Percentiles rank a stretch among this genome's conserved stretches.
These are phyloP conservation scores for Candida coquimbonensis DNA, from an alignment of 805 yeast species.

Conservation along the genomic window DNA sequence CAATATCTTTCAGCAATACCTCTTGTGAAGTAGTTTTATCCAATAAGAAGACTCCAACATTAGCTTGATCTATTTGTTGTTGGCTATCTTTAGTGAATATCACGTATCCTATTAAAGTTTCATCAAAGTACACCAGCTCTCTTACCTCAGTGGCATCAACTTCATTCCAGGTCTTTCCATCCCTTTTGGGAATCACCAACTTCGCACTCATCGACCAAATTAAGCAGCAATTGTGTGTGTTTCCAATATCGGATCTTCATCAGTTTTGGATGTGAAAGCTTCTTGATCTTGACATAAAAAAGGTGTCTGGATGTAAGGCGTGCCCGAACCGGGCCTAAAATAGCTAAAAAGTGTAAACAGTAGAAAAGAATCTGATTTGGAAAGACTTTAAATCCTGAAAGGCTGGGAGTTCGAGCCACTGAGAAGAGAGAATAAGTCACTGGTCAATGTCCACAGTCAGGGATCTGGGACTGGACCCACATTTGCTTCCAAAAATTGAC, in stretches of 20 bases:
- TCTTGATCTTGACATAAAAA: background rate
- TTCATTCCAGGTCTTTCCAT: background rate
- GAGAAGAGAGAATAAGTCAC: no score
- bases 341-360: no score
- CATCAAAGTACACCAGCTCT: conserved; percentile 11
- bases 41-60: background rate
- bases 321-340: no score
- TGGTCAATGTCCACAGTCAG: background rate
- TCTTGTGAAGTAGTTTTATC: background rate
- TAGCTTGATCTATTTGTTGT: background rate
- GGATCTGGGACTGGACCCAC: background rate
- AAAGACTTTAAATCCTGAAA: no score
- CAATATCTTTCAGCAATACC: background rate
- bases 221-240: no score
- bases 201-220: background rate
- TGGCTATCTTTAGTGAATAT: conserved; percentile 1
- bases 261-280: no score
- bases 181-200: background rate
- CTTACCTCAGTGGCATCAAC: background rate
- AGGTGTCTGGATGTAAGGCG: background rate
- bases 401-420: no score
- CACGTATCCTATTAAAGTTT: conserved; percentile 8
- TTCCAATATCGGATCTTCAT: no score
- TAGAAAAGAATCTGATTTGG: no score
- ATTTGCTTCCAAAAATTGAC: conserved; percentile 11